Evolutionary conservation across 2,329 filamentous ascomycete species (phyloP), one percentile per base, ranked within the genome.

Genomic region (Akanthomyces dipterigenus): DNA sequence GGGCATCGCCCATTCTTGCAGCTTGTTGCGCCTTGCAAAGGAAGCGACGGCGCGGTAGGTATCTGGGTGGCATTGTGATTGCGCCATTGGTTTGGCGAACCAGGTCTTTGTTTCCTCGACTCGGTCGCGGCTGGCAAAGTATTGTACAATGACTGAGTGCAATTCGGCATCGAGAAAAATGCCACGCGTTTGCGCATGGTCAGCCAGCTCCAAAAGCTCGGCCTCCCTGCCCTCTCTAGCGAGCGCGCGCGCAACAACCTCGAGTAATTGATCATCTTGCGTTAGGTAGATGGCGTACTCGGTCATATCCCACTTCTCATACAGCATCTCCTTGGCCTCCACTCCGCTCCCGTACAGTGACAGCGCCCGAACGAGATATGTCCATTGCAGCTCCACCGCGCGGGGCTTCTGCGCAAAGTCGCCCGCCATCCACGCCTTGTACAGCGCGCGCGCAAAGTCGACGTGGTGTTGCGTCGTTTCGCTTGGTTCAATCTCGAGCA

Each of bases 61-160:
- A 18, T 66, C 63, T 16, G 65, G 62, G 24, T 61, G 65, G 28
- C 63, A 65, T 11, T 62, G 62, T 14, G 63, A 62, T 14, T 68
- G 60, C 11, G 74, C 68, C 3, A 86, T 75, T 1, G 82, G 77
- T 64, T 82, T 83, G 24, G 81, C 74, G 67, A 89, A 92, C 84
- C 91, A 91, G 14, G 77, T 70, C 68, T 88, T 87, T 3, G 87
- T 87, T 63, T 84, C 81, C n/a, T 78, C 71, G 4, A 88, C 69
- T 51, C 85, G 77, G 65, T 86, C 76, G 49, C 78, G 79, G 14
- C 77, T 71, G 1, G 87, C 83, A 67, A 87, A 91, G 66, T 88
- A 88, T 0, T 72, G 72, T 3, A 87, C 80, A 70, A 95, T 77
- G 38, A 82, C 71, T 62, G 78, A 71, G 65, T 87, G 81, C 56